A percentile compares a stretch with the other conserved stretches of the same genome.
Conservation (phyloP, 1,284 basidiomycete species). For the Leccinum subrobustum region DNA sequence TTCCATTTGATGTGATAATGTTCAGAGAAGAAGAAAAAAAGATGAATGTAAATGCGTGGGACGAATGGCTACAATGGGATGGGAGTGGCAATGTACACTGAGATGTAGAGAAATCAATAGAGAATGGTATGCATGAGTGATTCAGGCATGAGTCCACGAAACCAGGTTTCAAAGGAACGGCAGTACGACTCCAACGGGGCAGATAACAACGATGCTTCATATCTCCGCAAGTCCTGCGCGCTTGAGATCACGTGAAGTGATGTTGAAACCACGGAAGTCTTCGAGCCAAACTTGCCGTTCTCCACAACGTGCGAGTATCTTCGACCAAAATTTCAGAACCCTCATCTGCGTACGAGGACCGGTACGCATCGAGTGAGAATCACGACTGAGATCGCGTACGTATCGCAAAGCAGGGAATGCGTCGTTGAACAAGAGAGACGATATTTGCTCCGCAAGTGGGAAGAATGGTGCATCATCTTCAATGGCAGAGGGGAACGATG, state of each 20-base stretch:
- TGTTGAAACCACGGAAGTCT: constrained; percentile 34
- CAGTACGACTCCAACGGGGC: not conserved
- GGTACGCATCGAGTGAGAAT: constrained; percentile 33
- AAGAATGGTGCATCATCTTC: constrained; percentile 54
- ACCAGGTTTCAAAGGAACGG: not conserved
- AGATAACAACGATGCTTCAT: constrained; percentile 8
- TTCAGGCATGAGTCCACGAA: constrained; percentile 3
- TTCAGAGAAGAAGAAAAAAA: not conserved
- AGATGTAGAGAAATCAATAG: constrained; percentile 12
- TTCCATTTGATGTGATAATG: constrained; percentile 1
- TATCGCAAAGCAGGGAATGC: constrained; percentile 63
- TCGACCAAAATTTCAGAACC: constrained; percentile 35
- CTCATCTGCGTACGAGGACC: constrained; percentile 27
- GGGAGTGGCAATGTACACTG: constrained; percentile 30
- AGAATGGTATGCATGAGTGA: constrained; percentile 22
- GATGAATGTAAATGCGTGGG: constrained; percentile 28
- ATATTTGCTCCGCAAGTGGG: constrained; percentile 62
- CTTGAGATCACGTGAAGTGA: constrained; percentile 32
- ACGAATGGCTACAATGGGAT: constrained; percentile 31
- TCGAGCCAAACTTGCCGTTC: constrained; percentile 33
- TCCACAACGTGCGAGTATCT: constrained; percentile 33
- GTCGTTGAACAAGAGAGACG: constrained; percentile 50
- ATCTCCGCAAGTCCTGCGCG: constrained; percentile 28
- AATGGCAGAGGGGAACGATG: constrained; percentile 30
- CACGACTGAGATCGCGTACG: constrained; percentile 54